Percentiles rank a stretch among this genome's conserved stretches.
Conservation (phyloP, 495 filamentous ascomycete species). For the Aspergillus asperescens region DNA sequence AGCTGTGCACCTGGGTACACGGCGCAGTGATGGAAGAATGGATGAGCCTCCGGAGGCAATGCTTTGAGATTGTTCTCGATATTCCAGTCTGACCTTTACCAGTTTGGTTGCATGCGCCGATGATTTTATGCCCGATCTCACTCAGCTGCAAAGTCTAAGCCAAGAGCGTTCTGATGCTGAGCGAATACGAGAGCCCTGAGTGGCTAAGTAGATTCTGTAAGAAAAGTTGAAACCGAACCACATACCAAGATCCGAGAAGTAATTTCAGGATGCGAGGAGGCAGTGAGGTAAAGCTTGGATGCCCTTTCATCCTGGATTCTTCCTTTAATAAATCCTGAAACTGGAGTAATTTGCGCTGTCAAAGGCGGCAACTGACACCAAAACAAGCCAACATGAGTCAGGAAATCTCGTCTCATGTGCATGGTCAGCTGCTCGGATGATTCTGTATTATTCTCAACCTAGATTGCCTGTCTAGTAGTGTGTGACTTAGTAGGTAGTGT, state of each 20-base stretch:
- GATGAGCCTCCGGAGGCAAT: neutral
- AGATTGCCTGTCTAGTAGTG: too few species aligned
- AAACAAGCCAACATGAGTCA: neutral
- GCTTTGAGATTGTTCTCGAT: neutral
- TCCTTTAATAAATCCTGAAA: constrained; percentile 16
- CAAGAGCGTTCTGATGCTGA: neutral
- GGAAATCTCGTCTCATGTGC: neutral
- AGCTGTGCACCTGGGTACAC: neutral
- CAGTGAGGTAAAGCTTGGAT: neutral
- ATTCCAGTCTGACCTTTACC: too few species aligned
- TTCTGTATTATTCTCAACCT: neutral
- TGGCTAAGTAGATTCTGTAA: too few species aligned
- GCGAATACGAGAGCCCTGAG: neutral
- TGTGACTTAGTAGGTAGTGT: too few species aligned
- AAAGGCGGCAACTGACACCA: neutral
- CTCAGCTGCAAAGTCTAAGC: neutral
- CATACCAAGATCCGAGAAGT: too few species aligned
- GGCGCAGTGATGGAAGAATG: neutral
- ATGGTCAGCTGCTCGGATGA: neutral
- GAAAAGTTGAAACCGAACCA: too few species aligned
- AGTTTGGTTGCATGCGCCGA: neutral
- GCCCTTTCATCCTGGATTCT: neutral
- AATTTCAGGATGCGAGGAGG: constrained; percentile 3
- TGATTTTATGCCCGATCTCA: neutral
- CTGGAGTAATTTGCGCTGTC: neutral